Evolutionary conservation across 305 asterid genomes (phyloP).

Genomic region (Ilex paraguariensis): DNA sequence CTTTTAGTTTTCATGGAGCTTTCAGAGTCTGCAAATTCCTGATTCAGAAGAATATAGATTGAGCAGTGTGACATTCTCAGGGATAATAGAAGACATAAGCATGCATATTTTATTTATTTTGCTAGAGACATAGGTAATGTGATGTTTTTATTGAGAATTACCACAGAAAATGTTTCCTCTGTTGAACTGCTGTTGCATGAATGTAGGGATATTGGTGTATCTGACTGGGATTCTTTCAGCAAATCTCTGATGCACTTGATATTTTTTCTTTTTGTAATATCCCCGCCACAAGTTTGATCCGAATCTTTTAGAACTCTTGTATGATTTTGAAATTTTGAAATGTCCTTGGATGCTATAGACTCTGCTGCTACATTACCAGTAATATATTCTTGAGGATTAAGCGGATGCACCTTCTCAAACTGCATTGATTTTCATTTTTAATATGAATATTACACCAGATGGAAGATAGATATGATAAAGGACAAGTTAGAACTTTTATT

Average conservation of each 20-base stretch:
- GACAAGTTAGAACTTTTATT: neutral
- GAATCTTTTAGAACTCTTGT: constrained; percentile 15
- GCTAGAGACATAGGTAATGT: neutral
- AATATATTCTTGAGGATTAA: constrained; percentile 14
- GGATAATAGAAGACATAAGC: neutral
- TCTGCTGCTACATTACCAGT: constrained; percentile 16
- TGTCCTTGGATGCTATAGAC: neutral
- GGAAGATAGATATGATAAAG: constrained; percentile 4
- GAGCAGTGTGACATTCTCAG: neutral
- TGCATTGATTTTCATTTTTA: constrained; percentile 18
- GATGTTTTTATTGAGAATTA: constrained; percentile 12
- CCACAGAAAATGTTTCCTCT: constrained; percentile 46
- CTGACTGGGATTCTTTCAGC: constrained; percentile 66
- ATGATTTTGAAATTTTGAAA: constrained; percentile 10
- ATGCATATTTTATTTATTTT: too few relatives aligned
- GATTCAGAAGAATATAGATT: constrained; percentile 15
- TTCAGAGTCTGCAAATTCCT: constrained; percentile 30
- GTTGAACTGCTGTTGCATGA: constrained; percentile 28
- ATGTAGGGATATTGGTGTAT: constrained; percentile 36
- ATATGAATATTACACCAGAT: constrained; percentile 18
- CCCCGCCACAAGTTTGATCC: constrained; percentile 16
- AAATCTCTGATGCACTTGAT: constrained; percentile 69
- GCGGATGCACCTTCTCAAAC: constrained; percentile 30
- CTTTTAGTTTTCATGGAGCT: constrained; percentile 17
- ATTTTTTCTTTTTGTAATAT: constrained; percentile 29